A percentile compares a stretch with the other conserved stretches of the same genome.
Evolutionary conservation across 2,329 filamentous ascomycete species (phyloP).

Genomic region (Rugonectria rugulosa): DNA sequence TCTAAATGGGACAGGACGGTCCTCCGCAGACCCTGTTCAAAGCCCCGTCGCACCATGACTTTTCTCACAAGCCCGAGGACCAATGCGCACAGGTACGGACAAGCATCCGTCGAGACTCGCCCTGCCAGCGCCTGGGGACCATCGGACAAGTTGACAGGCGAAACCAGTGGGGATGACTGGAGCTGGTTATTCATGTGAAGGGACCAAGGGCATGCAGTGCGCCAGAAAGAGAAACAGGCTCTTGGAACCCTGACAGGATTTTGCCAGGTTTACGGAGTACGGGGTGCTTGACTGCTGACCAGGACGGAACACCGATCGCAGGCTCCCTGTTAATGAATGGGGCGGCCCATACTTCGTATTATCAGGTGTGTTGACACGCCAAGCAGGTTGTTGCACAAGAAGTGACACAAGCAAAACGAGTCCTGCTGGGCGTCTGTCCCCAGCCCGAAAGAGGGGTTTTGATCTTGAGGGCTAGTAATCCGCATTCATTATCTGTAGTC

Average conservation of each 20-base stretch:
- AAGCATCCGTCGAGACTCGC: not conserved
- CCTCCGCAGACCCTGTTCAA: not conserved
- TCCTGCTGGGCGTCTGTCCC: too few relatives aligned
- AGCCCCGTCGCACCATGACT: slow-evolving; percentile 11
- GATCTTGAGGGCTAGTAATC: too few relatives aligned
- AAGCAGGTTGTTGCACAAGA: too few relatives aligned
- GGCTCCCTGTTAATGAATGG: not conserved
- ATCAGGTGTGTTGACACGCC: too few relatives aligned
- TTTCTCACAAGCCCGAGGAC: slow-evolving; percentile 12
- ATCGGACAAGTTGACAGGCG: slow-evolving; percentile 3
- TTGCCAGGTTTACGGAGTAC: not conserved
- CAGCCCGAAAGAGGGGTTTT: too few relatives aligned
- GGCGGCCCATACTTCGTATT: not conserved
- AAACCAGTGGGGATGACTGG: slow-evolving; percentile 8
- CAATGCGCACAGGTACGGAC: slow-evolving; percentile 6
- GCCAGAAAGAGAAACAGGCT: too few relatives aligned
- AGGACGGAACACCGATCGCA: slow-evolving; percentile 16
- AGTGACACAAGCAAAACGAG: too few relatives aligned
- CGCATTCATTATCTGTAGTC: too few relatives aligned
- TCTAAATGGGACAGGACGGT: not conserved
- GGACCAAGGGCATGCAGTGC: too few relatives aligned
- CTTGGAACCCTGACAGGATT: slow-evolving; percentile 4
- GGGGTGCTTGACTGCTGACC: too few relatives aligned
- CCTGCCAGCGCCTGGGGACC: not conserved
- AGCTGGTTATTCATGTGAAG: too few relatives aligned